Conservation (phyloP, 2,329 filamentous ascomycete species). For the Trichoderma harzianum region DNA sequence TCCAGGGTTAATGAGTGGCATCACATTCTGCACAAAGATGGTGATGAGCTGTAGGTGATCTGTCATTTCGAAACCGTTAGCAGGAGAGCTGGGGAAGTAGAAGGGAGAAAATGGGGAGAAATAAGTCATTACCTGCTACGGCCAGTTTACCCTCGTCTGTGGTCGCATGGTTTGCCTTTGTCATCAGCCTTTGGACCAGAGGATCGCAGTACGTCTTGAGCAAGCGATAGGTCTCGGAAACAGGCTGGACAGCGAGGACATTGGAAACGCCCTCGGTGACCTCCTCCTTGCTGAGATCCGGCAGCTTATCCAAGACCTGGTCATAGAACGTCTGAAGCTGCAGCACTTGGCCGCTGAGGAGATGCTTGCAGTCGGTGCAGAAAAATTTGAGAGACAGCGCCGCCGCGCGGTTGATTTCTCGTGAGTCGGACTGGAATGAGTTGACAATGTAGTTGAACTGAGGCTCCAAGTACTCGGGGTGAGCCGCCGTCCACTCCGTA, state of each 20-base stretch:
- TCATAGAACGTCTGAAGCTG: slow-evolving; percentile 93
- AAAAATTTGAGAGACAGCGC: slow-evolving; percentile 96
- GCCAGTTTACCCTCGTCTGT: slow-evolving; percentile 81
- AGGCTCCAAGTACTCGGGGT: slow-evolving; percentile 85
- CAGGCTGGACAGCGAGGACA: slow-evolving; percentile 82
- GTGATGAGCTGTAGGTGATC: slow-evolving; percentile 92
- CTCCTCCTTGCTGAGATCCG: slow-evolving; percentile 85
- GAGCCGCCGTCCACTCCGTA: slow-evolving; percentile 94
- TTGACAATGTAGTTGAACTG: slow-evolving; percentile 96
- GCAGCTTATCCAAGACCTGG: slow-evolving; percentile 80
- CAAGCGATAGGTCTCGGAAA: slow-evolving; percentile 74
- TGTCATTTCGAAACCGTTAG: slow-evolving; percentile 31
- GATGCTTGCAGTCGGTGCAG: slow-evolving; percentile 87
- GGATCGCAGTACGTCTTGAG: slow-evolving; percentile 94
- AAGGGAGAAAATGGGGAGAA: not conserved
- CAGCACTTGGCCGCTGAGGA: slow-evolving; percentile 77
- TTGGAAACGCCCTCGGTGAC: slow-evolving; percentile 93
- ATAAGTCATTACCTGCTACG: slow-evolving; percentile 63
- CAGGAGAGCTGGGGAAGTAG: no score
- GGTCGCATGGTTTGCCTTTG: slow-evolving; percentile 78
- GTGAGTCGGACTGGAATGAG: slow-evolving; percentile 83
- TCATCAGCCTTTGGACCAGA: slow-evolving; percentile 78
- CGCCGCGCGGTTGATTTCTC: slow-evolving; percentile 86
- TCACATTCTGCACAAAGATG: slow-evolving; percentile 75
- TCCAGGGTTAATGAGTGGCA: slow-evolving; percentile 68